phyloP scores from a whole-genome alignment of 2,329 filamentous ascomycete species.

The Teratosphaeria destructans region DNA sequence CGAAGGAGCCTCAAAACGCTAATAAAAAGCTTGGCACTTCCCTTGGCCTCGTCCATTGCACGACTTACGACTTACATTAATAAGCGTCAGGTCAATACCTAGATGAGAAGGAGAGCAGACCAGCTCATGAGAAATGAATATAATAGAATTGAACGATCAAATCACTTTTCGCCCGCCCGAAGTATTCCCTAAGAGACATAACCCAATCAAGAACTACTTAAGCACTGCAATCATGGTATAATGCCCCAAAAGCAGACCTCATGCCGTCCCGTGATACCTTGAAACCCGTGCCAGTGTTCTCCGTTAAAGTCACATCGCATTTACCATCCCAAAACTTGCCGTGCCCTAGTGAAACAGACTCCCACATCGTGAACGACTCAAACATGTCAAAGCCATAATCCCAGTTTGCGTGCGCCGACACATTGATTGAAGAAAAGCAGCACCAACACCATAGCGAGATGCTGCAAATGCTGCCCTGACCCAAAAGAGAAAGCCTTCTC shows the following conservation, averaged over 20 bases:
- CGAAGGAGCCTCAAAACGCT: not conserved
- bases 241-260: constrained; percentile 1
- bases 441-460: constrained; percentile 3
- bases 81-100: not conserved
- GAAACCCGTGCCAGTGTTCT: not conserved
- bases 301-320: not conserved
- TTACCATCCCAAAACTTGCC: not conserved
- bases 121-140: not conserved
- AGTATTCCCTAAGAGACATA: not conserved
- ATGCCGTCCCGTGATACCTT: not conserved
- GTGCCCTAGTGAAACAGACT: not conserved
- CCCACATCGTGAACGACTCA: not conserved
- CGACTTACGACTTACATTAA: not conserved
- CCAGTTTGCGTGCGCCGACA: not conserved
- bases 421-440: not conserved
- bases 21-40: not conserved
- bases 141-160: not conserved
- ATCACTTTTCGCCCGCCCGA: not conserved
- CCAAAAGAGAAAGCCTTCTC: not conserved
- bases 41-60: not conserved
- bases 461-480: constrained; percentile 1
- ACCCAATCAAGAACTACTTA: not conserved
- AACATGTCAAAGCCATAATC: not conserved
- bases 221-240: constrained; percentile 2
- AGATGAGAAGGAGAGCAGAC: not conserved